Conservation (phyloP, 768 basidiomycete species). For the Boletus rubroflammeus region DNA sequence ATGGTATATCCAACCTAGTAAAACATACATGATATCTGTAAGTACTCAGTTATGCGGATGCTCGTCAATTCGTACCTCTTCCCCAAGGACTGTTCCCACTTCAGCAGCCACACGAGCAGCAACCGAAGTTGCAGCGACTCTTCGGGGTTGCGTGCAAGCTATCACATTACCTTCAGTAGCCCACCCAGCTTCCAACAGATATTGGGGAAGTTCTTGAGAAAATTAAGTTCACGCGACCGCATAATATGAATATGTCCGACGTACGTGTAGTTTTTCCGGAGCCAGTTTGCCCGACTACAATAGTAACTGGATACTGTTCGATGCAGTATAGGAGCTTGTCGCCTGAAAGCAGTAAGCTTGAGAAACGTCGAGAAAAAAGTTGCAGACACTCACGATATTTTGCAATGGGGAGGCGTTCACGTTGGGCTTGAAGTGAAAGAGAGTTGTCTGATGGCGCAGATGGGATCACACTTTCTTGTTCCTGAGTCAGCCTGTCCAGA, state of each 20-base stretch:
- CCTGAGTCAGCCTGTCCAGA: conserved; percentile 77
- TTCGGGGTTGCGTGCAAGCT: conserved; percentile 88
- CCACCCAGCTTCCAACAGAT: conserved; percentile 92
- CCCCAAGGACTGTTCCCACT: conserved; percentile 82
- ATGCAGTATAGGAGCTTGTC: conserved; percentile 78
- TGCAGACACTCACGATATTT: conserved; percentile 64
- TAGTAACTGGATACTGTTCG: conserved; percentile 78
- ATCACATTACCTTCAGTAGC: conserved; percentile 76
- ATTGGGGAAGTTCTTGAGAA: conserved; percentile 86
- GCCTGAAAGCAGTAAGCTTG: conserved; percentile 39
- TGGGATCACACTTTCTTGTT: conserved; percentile 67
- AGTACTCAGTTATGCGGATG: background rate
- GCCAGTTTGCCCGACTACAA: conserved; percentile 93
- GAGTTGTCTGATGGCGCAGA: conserved; percentile 55
- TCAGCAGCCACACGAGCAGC: conserved; percentile 90
- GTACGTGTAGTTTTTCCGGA: conserved; percentile 97
- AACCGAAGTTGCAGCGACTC: conserved; percentile 94
- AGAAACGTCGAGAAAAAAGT: conserved; percentile 2
- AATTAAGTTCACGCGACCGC: conserved; percentile 1
- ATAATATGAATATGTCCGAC: conserved; percentile 26
- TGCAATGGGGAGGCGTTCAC: conserved; percentile 83
- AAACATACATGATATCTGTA: conserved; percentile 4
- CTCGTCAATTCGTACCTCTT: conserved; percentile 55
- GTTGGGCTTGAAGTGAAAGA: conserved; percentile 67
- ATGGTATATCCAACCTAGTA: conserved; percentile 93